Base-by-base conservation (phyloP, 805 yeast genomes). In the Candida insectorum region DNA sequence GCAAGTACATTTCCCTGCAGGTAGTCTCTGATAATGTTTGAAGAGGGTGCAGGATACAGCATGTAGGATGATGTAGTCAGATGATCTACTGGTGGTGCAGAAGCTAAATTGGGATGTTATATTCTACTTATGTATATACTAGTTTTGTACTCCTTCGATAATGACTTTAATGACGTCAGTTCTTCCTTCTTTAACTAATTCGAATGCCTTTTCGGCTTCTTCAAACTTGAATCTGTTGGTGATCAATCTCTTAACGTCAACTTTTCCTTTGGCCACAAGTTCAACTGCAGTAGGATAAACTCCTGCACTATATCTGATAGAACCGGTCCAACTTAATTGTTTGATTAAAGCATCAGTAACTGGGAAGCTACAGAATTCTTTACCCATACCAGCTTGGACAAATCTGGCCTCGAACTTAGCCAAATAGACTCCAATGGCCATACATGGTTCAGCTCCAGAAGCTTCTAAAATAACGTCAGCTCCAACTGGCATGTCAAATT, bases 391-490 rank as follows among this genome's bases (percentile, higher is more conserved):
- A 11, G 51, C 44, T 28, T 47, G 44, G 17, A 44, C 44, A 24
- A 48, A 39, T 16, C 44, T 38, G 2, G 45, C 52, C 24, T 40
- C 48, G 15, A 45, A 44, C 17, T 42, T 33, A 5, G 42, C 43
- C 3, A 39, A 33, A 27, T 30, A 43, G 5, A 46, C 44, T 12
- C 49, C 45, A 3, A 33, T 34, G 21, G 41, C 48, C 21, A 49
- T 46, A 32, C 48, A 40, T 6, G 40, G 35, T 16, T 42, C 52
- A 21, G 46, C 47, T 18, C 52, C 54, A 8, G 51, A 36, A 14
- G 50, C 47, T 36, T 49, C 54, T 16, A 54, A 47, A 4, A 55
- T 41, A 8, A 58, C 60, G 11, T 49, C 46, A 5, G 46, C 41
- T 11, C 46, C 46, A 15, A 34, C 47, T 21, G 48, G 49, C 7